Percentiles rank a stretch among this genome's conserved stretches.
These are phyloP conservation scores for Agaricales sp. DNA, from an alignment of 1,284 basidiomycete genomes.

Conservation along the genomic window DNA sequence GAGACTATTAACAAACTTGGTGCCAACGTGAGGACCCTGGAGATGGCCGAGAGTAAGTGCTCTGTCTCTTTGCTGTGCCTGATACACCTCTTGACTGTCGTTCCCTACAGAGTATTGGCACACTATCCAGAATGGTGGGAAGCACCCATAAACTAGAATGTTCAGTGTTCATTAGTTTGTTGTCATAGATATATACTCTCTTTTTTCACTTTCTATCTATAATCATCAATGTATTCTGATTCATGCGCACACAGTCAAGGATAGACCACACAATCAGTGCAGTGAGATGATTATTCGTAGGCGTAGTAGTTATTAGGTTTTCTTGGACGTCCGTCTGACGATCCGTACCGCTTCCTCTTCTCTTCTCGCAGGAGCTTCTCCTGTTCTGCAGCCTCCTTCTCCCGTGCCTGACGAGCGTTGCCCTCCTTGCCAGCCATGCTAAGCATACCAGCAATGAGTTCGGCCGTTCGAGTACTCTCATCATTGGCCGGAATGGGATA, in stretches of 20 bases:
- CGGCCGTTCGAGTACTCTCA: conserved; percentile 84
- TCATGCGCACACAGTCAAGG: neutral
- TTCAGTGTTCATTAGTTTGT: neutral
- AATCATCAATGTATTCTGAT: neutral
- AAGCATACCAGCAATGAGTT: conserved; percentile 84
- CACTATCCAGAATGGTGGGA: conserved; percentile 38
- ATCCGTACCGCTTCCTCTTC: neutral
- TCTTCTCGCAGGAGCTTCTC: neutral
- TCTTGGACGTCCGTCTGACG: neutral
- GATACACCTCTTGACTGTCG: conserved; percentile 8
- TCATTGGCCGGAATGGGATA: conserved; percentile 99
- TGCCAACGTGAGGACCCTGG: conserved; percentile 80
- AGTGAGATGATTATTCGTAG: neutral
- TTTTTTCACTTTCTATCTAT: neutral
- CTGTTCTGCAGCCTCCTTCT: neutral
- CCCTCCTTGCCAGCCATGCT: conserved; percentile 90
- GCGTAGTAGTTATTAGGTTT: conserved; percentile 1
- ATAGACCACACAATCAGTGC: neutral
- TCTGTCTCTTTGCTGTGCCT: conserved; percentile 3
- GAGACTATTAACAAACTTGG: conserved; percentile 95
- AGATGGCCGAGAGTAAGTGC: conserved; percentile 80
- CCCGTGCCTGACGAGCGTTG: neutral
- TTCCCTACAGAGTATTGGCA: conserved; percentile 50
- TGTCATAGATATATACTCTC: neutral
- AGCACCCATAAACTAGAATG: neutral